Percentiles rank a stretch among this genome's conserved stretches.
These are phyloP conservation scores for Hypseocharis bilobata DNA, from an alignment of 441 rosid genomes.

Conservation along the genomic window DNA sequence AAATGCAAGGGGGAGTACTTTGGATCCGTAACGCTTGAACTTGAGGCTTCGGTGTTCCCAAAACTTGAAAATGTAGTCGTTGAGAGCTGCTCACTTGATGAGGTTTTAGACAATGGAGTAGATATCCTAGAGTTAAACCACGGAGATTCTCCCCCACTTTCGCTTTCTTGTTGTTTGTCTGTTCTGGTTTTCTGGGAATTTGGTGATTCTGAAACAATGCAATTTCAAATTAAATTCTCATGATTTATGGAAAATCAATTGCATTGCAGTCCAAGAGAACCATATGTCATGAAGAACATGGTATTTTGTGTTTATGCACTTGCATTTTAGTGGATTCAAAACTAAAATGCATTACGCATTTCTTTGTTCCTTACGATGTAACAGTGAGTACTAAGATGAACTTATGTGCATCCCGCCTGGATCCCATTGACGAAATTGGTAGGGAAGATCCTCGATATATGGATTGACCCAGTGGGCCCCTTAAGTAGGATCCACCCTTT, in stretches of 20 bases:
- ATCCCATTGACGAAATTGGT: no score
- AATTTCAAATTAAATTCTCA: not conserved
- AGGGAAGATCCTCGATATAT: no score
- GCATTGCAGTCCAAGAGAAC: no score
- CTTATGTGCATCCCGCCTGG: no score
- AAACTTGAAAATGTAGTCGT: constrained; percentile 14
- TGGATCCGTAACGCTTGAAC: constrained; percentile 22
- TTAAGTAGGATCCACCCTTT: no score
- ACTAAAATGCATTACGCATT: no score
- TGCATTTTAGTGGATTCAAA: no score
- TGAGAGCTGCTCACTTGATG: constrained; percentile 21
- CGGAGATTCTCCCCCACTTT: constrained; percentile 20
- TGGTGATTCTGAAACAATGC: constrained; percentile 20
- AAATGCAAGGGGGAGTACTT: constrained; percentile 14
- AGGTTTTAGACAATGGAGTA: constrained; percentile 16
- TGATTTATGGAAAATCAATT: not conserved
- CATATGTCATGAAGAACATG: no score
- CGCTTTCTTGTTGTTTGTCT: constrained; percentile 19
- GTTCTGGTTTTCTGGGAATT: constrained; percentile 4
- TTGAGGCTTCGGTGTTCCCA: constrained; percentile 19
- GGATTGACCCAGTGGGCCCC: no score
- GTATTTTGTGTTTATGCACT: no score
- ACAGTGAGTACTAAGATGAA: no score
- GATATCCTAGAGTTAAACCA: constrained; percentile 14
- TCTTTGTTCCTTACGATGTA: no score